Percentiles rank a stretch among this genome's conserved stretches.
Evolutionary conservation across 139 green algal species (phyloP).

Genomic region (Tetraselmis chui): DNA sequence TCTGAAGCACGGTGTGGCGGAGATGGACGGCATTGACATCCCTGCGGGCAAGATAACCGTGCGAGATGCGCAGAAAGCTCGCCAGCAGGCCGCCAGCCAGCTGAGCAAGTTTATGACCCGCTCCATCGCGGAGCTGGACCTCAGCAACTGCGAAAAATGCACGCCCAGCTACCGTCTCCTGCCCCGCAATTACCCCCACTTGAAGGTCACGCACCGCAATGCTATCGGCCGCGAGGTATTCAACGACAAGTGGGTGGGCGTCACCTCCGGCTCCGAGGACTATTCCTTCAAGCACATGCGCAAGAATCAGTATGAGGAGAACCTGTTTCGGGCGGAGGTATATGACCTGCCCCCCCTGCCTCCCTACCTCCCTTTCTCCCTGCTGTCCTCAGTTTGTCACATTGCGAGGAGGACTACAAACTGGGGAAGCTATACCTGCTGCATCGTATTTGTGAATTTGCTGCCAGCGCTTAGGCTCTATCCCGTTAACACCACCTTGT

Average conservation of each 20-base stretch:
- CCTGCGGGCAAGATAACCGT: slow-evolving; percentile 10
- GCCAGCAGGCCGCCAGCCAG: background rate
- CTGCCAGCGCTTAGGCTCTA: no score
- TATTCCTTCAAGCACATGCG: slow-evolving; percentile 93
- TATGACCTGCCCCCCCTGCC: no score
- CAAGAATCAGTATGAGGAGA: slow-evolving; percentile 99
- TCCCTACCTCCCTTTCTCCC: no score
- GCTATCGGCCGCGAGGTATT: slow-evolving; percentile 52
- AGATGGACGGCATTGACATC: slow-evolving; percentile 25
- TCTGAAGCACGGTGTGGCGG: slow-evolving; percentile 31
- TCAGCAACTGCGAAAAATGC: slow-evolving; percentile 52
- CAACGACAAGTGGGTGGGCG: slow-evolving; percentile 88
- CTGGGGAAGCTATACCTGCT: no score
- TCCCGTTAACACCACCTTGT: no score
- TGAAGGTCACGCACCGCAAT: slow-evolving; percentile 33
- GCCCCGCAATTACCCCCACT: slow-evolving; percentile 66
- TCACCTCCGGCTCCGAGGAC: slow-evolving; percentile 91
- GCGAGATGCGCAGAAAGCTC: slow-evolving; percentile 9
- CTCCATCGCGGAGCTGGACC: slow-evolving; percentile 88
- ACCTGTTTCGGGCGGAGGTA: slow-evolving; percentile 45
- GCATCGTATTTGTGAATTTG: no score
- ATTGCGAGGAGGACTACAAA: no score
- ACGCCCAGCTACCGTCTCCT: slow-evolving; percentile 89
- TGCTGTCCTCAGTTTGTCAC: no score
- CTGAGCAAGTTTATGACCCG: slow-evolving; percentile 69